Percentiles rank a stretch among this genome's conserved stretches.
These are phyloP conservation scores for Marchantia paleacea DNA, from an alignment of 225 moss, liverwort and hornwort genomes.

Conservation along the genomic window DNA sequence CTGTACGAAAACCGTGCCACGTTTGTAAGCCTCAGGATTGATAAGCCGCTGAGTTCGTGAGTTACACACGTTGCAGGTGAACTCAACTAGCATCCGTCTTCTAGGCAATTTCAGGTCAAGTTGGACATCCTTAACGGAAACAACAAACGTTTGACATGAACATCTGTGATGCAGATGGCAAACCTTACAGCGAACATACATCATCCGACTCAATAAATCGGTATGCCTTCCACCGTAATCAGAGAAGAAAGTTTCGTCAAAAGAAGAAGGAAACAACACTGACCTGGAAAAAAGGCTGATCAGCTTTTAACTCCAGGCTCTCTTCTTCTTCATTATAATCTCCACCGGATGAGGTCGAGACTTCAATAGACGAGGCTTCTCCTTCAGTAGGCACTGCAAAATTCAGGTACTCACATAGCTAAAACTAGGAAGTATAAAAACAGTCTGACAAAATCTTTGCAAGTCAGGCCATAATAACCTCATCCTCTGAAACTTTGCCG, in stretches of 20 bases:
- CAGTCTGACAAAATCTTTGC: neutral
- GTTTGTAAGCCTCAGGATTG: slow-evolving; percentile 72
- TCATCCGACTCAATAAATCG: no score
- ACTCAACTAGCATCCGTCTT: slow-evolving; percentile 59
- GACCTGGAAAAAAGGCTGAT: slow-evolving; percentile 4
- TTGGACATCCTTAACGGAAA: slow-evolving; percentile 16
- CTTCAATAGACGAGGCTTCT: neutral
- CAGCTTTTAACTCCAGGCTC: neutral
- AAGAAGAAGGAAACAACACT: neutral
- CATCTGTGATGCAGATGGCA: no score
- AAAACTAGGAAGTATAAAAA: neutral
- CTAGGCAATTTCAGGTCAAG: slow-evolving; percentile 40
- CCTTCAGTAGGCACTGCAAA: slow-evolving; percentile 9
- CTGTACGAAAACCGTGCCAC: slow-evolving; percentile 86
- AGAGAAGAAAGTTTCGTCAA: neutral
- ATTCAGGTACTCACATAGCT: neutral
- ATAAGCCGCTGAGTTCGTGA: slow-evolving; percentile 75
- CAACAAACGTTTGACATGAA: no score
- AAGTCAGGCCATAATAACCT: no score
- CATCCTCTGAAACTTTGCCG: neutral
- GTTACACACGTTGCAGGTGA: slow-evolving; percentile 77
- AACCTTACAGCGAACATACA: no score
- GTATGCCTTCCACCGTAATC: neutral
- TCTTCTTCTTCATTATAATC: neutral
- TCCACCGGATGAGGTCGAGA: neutral